Conservation (phyloP, 352 stramenopile species). For the Phytophthora niederhauseri region DNA sequence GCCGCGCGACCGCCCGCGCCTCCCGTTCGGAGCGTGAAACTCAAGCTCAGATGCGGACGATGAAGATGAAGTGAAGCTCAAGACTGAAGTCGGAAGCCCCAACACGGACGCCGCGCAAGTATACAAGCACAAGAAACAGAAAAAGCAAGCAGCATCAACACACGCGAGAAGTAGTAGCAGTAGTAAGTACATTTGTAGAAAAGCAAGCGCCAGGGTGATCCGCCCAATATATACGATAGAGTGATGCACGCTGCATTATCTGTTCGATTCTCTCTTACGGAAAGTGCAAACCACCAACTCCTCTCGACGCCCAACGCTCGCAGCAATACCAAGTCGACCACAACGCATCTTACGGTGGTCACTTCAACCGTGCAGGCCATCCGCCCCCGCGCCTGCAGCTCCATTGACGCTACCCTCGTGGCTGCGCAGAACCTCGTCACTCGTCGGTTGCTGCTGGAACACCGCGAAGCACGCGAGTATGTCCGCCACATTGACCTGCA, state of each 20-base stretch:
- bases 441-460: slow-evolving; percentile 28
- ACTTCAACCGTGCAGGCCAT: slow-evolving; percentile 17
- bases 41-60: slow-evolving; percentile 34
- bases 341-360: not conserved
- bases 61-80: slow-evolving; percentile 41
- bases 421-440: slow-evolving; percentile 11
- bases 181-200: slow-evolving; percentile 61
- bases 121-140: slow-evolving; percentile 32
- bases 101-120: slow-evolving; percentile 27
- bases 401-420: slow-evolving; percentile 3
- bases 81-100: slow-evolving; percentile 35
- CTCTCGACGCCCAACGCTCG: not conserved
- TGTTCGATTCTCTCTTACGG: slow-evolving; percentile 2
- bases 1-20: slow-evolving; percentile 17
- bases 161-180: slow-evolving; percentile 42
- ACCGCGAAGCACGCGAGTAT: slow-evolving; percentile 51
- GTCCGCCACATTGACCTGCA: slow-evolving; percentile 77
- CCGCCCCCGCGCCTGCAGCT: not conserved
- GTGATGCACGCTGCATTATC: slow-evolving; percentile 34
- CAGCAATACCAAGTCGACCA: not conserved
- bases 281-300: not conserved
- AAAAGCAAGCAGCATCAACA: slow-evolving; percentile 33
- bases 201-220: slow-evolving; percentile 36
- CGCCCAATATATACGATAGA: slow-evolving; percentile 52
- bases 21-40: slow-evolving; percentile 17